Percentiles rank a stretch among this genome's conserved stretches.
Evolutionary conservation across 129 eudicot species (phyloP).

Genomic region (Saposhnikovia divaricata): DNA sequence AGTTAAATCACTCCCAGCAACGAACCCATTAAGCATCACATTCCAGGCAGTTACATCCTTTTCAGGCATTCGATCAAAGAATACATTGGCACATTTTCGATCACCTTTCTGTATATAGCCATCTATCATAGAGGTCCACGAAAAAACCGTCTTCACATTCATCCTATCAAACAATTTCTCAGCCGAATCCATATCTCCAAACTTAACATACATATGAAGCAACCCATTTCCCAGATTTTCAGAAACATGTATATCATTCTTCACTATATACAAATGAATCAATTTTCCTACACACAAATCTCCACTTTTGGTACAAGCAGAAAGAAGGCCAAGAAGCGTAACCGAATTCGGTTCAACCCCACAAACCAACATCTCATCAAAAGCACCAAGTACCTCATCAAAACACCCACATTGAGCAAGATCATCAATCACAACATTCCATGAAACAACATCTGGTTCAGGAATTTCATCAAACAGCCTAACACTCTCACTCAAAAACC

Average conservation of each 20-base stretch:
- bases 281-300: not conserved
- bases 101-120: slow-evolving; percentile 12
- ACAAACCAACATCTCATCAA: slow-evolving; percentile 1
- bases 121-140: slow-evolving; percentile 15
- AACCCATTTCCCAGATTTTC: slow-evolving; percentile 19
- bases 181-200: slow-evolving; percentile 17
- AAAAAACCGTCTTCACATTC: slow-evolving; percentile 4
- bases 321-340: slow-evolving; percentile 13
- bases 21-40: slow-evolving; percentile 14
- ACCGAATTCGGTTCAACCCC: slow-evolving; percentile 16
- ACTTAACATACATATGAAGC: slow-evolving; percentile 14
- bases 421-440: slow-evolving; percentile 12
- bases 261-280: slow-evolving; percentile 13
- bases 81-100: not conserved
- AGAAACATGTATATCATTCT: not conserved
- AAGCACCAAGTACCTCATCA: slow-evolving; percentile 4
- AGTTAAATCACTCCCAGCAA: slow-evolving; percentile 3
- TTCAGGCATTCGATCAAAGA: slow-evolving; percentile 16
- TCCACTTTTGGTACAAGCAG: slow-evolving; percentile 5
- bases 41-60: slow-evolving; percentile 18
- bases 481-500: slow-evolving; percentile 1
- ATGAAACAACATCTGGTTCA: slow-evolving; percentile 17
- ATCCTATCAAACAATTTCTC: slow-evolving; percentile 9
- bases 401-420: slow-evolving; percentile 10
- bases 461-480: slow-evolving; percentile 11